Evolutionary conservation across 1,284 basidiomycete species (phyloP).

Genomic region (Cutaneotrichosporon daszewskae): DNA sequence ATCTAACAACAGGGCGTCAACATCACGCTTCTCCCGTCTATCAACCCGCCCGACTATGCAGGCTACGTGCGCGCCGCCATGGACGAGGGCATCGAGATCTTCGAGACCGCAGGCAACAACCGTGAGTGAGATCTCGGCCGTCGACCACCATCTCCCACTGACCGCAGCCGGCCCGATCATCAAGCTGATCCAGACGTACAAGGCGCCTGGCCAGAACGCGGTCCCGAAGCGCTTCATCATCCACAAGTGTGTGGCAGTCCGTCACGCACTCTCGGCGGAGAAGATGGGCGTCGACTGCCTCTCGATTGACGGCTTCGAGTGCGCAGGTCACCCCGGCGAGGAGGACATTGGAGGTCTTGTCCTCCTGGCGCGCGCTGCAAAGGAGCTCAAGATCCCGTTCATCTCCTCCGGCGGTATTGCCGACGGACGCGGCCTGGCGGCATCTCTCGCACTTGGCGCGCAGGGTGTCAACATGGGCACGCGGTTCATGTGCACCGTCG

Average conservation of each 20-base stretch:
- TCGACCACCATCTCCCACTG: constrained; percentile 51
- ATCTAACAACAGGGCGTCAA: constrained; percentile 64
- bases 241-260: constrained; percentile 85
- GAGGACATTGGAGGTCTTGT: constrained; percentile 90
- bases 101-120: constrained; percentile 90
- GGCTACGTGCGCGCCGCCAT: constrained; percentile 75
- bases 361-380: constrained; percentile 77
- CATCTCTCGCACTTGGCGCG: constrained; percentile 76
- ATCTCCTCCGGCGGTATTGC: constrained; percentile 85
- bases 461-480: constrained; percentile 74
- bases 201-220: constrained; percentile 9
- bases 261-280: constrained; percentile 75
- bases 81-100: constrained; percentile 80
- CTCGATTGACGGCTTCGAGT: constrained; percentile 85
- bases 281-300: constrained; percentile 76
- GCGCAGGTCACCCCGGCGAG: constrained; percentile 90
- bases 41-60: constrained; percentile 82
- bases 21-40: constrained; percentile 80
- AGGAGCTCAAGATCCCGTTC: constrained; percentile 77
- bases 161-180: constrained; percentile 61
- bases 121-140: too few species aligned
- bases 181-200: constrained; percentile 64
- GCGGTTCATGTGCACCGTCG: constrained; percentile 46
- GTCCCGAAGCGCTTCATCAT: constrained; percentile 62
- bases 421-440: constrained; percentile 73